Conservation (phyloP, 352 stramenopile species). For the Pythium volutum region DNA sequence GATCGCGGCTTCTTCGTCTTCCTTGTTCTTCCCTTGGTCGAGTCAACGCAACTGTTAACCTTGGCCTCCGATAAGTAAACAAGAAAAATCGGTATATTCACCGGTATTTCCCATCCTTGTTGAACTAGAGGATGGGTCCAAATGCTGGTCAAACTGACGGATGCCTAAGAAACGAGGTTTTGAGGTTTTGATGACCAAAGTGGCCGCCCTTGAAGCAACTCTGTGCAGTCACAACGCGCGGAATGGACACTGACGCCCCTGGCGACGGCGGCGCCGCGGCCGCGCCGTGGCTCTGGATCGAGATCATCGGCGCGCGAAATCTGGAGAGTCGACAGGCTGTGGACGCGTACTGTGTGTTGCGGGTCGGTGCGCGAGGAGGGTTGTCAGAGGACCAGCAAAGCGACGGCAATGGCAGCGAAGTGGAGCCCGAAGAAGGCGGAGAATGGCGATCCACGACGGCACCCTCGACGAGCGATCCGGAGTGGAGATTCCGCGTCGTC, state of each 20-base stretch:
- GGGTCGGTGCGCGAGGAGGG: not conserved
- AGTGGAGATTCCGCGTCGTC: conserved; percentile 45
- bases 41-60: not conserved
- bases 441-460: conserved; percentile 33
- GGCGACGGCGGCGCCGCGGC: not conserved
- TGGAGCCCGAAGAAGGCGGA: not conserved
- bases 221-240: not conserved
- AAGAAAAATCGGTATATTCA: conserved; percentile 7
- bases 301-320: conserved; percentile 70
- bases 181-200: conserved; percentile 23
- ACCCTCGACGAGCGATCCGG: conserved; percentile 29
- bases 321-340: conserved; percentile 55
- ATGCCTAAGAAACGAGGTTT: conserved; percentile 13
- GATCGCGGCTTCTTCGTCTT: too few species aligned
- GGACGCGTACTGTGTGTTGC: conserved; percentile 69
- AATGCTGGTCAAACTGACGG: conserved; percentile 22
- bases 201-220: conserved; percentile 20
- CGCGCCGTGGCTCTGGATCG: conserved; percentile 52
- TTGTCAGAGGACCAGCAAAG: not conserved
- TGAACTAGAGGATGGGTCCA: not conserved
- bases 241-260: not conserved
- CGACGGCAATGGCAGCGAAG: not conserved
- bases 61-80: conserved; percentile 7
- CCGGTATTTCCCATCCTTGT: conserved; percentile 1
- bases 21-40: too few species aligned